Conservation (phyloP, 108 stramenopile species). For the Skeletonema potamos region DNA sequence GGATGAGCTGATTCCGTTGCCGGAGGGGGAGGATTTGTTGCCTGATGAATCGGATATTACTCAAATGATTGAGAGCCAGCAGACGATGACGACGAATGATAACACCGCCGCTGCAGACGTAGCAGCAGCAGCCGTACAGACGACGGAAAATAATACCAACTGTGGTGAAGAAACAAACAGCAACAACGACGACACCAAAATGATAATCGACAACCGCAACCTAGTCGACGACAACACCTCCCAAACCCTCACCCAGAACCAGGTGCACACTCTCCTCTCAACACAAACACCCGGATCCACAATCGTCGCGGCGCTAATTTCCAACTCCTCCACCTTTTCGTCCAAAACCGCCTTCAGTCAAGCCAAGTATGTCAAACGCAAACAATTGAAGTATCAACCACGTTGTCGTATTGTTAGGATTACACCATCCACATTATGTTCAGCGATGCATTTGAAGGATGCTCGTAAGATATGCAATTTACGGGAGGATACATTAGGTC, state of each 20-base stretch:
- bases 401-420: conserved; percentile 80
- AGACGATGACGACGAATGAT: background rate
- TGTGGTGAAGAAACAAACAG: too few relatives aligned
- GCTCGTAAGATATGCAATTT: conserved; percentile 67
- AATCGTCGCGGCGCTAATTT: conserved; percentile 75
- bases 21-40: conserved; percentile 65
- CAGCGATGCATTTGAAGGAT: conserved; percentile 62
- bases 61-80: too few relatives aligned
- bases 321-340: conserved; percentile 78
- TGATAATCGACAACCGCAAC: conserved; percentile 75
- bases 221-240: conserved; percentile 75
- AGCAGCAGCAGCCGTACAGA: conserved; percentile 3
- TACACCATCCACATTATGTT: conserved; percentile 65
- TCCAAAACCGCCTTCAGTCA: conserved; percentile 85
- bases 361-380: conserved; percentile 81
- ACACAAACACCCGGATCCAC: conserved; percentile 52
- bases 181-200: background rate
- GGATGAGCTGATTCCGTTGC: conserved; percentile 50
- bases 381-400: conserved; percentile 80
- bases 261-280: conserved; percentile 43
- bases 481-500: conserved; percentile 79
- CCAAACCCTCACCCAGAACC: conserved; percentile 50
- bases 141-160: too few relatives aligned
- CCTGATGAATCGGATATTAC: conserved; percentile 20
- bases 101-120: background rate